Evolutionary conservation across 768 basidiomycete genomes (phyloP), one percentile per base, ranked within the genome.

Genomic region (Mycena rebaudengoi): DNA sequence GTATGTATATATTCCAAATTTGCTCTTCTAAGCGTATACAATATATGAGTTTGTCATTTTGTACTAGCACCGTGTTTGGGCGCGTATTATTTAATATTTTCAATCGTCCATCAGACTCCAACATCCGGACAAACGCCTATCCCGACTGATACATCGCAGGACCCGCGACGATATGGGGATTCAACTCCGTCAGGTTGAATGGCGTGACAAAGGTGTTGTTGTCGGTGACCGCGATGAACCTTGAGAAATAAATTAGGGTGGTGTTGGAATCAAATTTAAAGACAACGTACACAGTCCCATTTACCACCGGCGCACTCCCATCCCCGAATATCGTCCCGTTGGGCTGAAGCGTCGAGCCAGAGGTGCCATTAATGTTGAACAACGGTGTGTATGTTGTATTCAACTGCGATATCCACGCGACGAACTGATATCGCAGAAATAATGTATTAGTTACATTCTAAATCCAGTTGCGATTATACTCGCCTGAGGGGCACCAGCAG

Each of bases 331-430:
- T 79, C n/a, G 59, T 66, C 7, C 78, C 83, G 35, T 75, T 79
- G 4, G 87, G 88, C 66, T 88, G 85, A 30, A 72, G 69, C 11
- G 86, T 85, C 14, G 70, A 75, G 1, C 79, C 87, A n/a, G 77
- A 75, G 65, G 79, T 79, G 20, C 78, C 79, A 57, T 76, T 75
- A 55, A 81, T 67, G 53, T 83, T 77, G 30, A 71, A 66, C 46
- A 89, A 76, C 0, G 83, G 80, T 5, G 84, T 83, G 76, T 83
- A 88, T 6, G 88, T 88, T 12, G 80, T 81, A 78, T 88, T 90
- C 53, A 88, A 74, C 71, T 89, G 87, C 21, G 80, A 82, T 55
- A 88, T 83, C 84, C 87, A 89, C 3, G 84, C 84, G 7, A 81
- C 83, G 61, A 76, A 88, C 81, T 84, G 20, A 63, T n/a, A 67